These are phyloP conservation scores for Jacaranda copaia DNA, from an alignment of 257 asterid genomes.

Conservation along the genomic window DNA sequence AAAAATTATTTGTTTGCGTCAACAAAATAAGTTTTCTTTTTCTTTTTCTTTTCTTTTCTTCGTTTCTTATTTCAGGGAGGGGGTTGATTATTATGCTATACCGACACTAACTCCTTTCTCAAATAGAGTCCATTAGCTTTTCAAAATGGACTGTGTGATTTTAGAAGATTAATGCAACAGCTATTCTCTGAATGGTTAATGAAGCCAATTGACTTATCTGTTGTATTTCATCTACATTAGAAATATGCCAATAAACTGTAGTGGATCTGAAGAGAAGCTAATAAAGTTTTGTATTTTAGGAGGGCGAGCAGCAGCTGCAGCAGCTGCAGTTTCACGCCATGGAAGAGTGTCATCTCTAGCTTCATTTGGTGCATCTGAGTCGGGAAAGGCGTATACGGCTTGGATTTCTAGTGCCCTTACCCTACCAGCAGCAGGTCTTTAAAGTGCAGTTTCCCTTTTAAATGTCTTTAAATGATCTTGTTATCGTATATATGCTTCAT, in stretches of 20 bases:
- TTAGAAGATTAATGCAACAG: not conserved
- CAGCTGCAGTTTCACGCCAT: conserved; percentile 68
- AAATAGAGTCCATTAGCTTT: conserved; percentile 3
- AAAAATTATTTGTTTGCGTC: too few species aligned
- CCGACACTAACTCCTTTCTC: too few species aligned
- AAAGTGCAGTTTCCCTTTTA: conserved; percentile 3
- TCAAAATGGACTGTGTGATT: not conserved
- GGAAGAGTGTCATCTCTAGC: conserved; percentile 73
- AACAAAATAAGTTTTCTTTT: too few species aligned
- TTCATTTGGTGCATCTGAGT: conserved; percentile 60
- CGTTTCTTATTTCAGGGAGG: too few species aligned
- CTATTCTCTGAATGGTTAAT: not conserved
- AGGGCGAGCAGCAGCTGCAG: conserved; percentile 86
- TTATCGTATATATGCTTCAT: conserved; percentile 29
- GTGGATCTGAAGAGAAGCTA: conserved; percentile 22
- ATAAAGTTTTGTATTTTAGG: conserved; percentile 45
- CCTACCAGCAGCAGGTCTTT: conserved; percentile 90
- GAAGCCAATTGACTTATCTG: not conserved
- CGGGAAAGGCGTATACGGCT: conserved; percentile 64
- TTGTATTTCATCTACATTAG: not conserved
- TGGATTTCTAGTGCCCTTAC: conserved; percentile 83
- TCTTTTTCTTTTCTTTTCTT: too few species aligned
- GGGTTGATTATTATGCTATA: too few species aligned
- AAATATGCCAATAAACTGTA: not conserved
- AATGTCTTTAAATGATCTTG: conserved; percentile 9